phyloP scores from a whole-genome alignment of 805 yeast genomes.

The Yarrowia sp. region DNA sequence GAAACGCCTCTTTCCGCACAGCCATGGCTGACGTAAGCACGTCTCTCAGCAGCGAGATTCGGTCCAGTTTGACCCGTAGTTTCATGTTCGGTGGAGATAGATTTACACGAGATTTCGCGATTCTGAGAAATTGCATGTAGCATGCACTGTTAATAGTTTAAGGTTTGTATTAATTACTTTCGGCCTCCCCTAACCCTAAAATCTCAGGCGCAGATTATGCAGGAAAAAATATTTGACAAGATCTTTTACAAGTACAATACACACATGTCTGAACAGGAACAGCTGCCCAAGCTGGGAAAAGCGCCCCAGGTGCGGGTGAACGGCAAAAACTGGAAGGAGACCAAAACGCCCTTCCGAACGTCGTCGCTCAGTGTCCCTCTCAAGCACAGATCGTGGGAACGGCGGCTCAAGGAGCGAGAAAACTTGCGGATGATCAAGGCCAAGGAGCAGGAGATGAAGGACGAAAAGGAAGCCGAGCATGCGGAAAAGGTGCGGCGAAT shows the following conservation, averaged over 20 bases:
- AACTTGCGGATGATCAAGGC: slow-evolving; percentile 72
- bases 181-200: slow-evolving; percentile 8
- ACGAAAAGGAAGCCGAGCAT: slow-evolving; percentile 72
- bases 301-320: slow-evolving; percentile 45
- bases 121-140: background rate
- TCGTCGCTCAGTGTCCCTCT: slow-evolving; percentile 58
- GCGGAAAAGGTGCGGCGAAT: slow-evolving; percentile 52
- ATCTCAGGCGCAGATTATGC: slow-evolving; percentile 5
- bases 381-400: slow-evolving; percentile 60
- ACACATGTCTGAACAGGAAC: slow-evolving; percentile 11
- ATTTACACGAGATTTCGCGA: too few relatives aligned
- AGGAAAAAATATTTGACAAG: slow-evolving; percentile 13
- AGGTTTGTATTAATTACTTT: too few relatives aligned
- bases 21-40: slow-evolving; percentile 3
- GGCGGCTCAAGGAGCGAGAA: slow-evolving; percentile 68
- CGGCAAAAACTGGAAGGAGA: slow-evolving; percentile 52
- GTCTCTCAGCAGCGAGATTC: slow-evolving; percentile 9
- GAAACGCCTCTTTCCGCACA: slow-evolving; percentile 19
- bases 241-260: background rate
- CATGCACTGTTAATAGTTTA: background rate
- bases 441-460: slow-evolving; percentile 73
- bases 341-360: slow-evolving; percentile 49
- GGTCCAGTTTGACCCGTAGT: slow-evolving; percentile 24
- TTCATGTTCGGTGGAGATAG: background rate
- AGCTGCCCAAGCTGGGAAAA: slow-evolving; percentile 26